Evolutionary conservation across 305 asterid species (phyloP), one percentile per base, ranked within the genome.

Genomic region (Fraxinus dipetala): DNA sequence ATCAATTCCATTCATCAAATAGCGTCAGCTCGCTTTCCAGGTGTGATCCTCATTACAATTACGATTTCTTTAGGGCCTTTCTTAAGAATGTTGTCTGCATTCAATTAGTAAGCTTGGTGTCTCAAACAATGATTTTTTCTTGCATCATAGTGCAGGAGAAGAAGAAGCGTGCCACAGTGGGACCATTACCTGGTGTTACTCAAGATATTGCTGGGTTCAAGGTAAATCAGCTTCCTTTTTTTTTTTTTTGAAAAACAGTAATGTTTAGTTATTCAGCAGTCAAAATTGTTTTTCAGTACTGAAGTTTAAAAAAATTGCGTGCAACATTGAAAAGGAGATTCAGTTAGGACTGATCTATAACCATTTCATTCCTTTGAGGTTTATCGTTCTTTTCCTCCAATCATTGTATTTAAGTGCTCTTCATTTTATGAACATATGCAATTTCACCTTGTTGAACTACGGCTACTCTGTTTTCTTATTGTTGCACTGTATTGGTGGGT

Each of bases 171-270:
- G 99, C 98, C 81, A 91, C 94, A 18, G 98, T 95, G 77, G 99
- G 99, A 28, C 98, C 98, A 78, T 85, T 95, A 81, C 99, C 99
- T 79, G 99, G 99, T 85, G 99, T 95, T 81, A 94, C 99, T 81
- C 98, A 94, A 88, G 99, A 95, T 89, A 95, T 95, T 91, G 98
- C 98, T 77, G 99, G 99, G 88, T 95, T 87, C 86, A 92, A 95
- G 98, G 99, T 94, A 86, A 61, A 80, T 78, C 9, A 73, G 10
- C 81, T 79, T 22, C 30, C 87, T 67, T 4, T n/a, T 45, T 45
- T 45, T 45, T 13, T 40, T 34, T 35, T 35, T 11, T 11, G 16
- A 5, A 40, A 76, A 56, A 69, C 61, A 61, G 26, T 75, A 48
- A 28, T 6, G 13, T 76, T 26, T 51, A 28, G 16, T 0, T 45